Base-by-base conservation (phyloP, 768 basidiomycete genomes). In the Hericium alpestre region DNA sequence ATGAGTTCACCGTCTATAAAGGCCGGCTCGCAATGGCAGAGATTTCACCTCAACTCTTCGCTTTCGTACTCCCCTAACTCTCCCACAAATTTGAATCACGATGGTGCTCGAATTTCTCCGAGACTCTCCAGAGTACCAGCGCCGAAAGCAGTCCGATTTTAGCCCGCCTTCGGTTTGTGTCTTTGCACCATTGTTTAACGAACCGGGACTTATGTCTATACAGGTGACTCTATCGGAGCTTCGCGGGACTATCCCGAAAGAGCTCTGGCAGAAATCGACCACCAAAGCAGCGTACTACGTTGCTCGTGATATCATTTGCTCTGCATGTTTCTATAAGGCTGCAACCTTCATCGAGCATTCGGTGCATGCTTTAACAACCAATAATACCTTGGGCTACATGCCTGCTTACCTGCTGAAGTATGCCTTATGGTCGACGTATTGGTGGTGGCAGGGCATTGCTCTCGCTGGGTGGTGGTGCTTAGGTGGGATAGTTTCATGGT, bases 101-200 rank as follows among this genome's bases (percentile, higher is more conserved):
- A 46, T 46, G 43, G 7, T 32, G 8, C 32, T 46, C 16, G 3
- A n/a, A 3, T 46, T 55, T n/a, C 59, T 62, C 39, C 23, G 38
- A 16, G 57, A 62, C 39, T 58, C 57, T 10, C 20, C n/a, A 37
- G 62, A 63, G 38, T 63, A 63, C 38, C 25, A 54, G 38, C 46
- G 18, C 12, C 62, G 62, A 8, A 56, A 56, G 22, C 41, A 38
- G 13, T 61, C 53, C 9, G 54, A 53, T 2, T 63, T 63, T 46
- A 20, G 12, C 3, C 22, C 49, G 7, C 49, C 49, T 4, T 16
- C 18, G 49, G 49, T 51, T 7, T 10, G 22, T 27, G 9, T 3
- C 25, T 25, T 22, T 13, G 6, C 16, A 8, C 9, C n/a, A 11
- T 16, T 22, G 2, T 16, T 16, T 51, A 18, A 25, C 16, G 16